Base-by-base conservation (phyloP, 169 alveolate species). In the Plasmodium inui region DNA sequence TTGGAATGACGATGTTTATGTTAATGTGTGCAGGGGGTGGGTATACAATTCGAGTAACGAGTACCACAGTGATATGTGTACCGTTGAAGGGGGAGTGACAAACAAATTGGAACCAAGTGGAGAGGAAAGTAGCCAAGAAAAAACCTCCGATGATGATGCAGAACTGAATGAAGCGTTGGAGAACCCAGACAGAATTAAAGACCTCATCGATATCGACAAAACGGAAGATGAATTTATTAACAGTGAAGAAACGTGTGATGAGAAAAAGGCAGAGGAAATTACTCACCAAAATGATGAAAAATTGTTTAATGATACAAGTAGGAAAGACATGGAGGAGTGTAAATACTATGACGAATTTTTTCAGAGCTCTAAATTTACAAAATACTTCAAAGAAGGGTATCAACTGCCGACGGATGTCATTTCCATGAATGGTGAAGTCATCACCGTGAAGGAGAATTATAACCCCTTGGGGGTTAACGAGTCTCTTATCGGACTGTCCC, bases 401-500 rank as follows among this genome's bases (percentile, higher is more conserved):
- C 82, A 61, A 26, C 76, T 89, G 26, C 94, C 94, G 22, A 44
- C 22, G 44, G 89, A 89, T 26, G 74, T 80, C 34, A 89, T 89
- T 30, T 30, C 57, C 41, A 89, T 89, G 94, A 72, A 89, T 26
- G 82, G 82, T 14, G 70, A 46, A n/a, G 82, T 57, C 30, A 41
- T 89, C 41, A 57, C 83, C 12, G 74, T 89, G 70, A 89, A 89
- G 82, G 89, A 89, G 82, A 89, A 89, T 89, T 89, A 28, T n/a
- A 89, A 89, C 53, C 94, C 94, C n/a, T 61, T 89, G 50, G 89
- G 89, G 28, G 17, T 89, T 78, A 89, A 89, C 82, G 94, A 89
- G 82, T 89, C 94, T 19, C 46, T 89, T 41, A 79, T 89, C 3
- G 94, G 94, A 3, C 26, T 89, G 83, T 28, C 83, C 12, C 79